Evolutionary conservation across 1,284 basidiomycete genomes (phyloP).

Genomic region (Sanghuangporus baumii): DNA sequence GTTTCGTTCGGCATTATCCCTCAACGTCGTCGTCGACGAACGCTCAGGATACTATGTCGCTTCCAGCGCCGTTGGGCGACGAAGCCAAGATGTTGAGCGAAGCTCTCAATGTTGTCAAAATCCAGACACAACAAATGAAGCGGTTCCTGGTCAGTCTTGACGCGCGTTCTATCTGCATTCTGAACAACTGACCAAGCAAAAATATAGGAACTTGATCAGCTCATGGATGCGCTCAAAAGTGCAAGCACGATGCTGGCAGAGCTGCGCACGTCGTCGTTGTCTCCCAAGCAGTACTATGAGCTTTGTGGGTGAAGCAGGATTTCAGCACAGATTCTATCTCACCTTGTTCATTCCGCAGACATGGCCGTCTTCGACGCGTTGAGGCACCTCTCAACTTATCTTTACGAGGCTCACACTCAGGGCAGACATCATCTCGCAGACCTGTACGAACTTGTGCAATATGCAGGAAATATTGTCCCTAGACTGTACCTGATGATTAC

Average conservation of each 20-base stretch:
- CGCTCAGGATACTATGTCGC: conserved; percentile 8
- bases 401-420: conserved; percentile 88
- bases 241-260: conserved; percentile 95
- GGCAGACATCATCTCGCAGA: conserved; percentile 91
- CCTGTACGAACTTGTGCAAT: conserved; percentile 96
- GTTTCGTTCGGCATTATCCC: not conserved
- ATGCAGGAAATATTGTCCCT: conserved; percentile 91
- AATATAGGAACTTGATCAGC: conserved; percentile 79
- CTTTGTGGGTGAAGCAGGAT: conserved; percentile 58
- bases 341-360: conserved; percentile 43
- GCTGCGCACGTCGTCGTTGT: conserved; percentile 83
- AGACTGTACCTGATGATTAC: conserved; percentile 97
- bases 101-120: conserved; percentile 82
- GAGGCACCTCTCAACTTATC: conserved; percentile 88
- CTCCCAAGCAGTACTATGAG: conserved; percentile 96
- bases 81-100: conserved; percentile 81
- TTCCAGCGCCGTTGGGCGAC: conserved; percentile 38
- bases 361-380: conserved; percentile 97
- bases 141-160: conserved; percentile 69
- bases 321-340: conserved; percentile 5
- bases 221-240: conserved; percentile 96
- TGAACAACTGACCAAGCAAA: not conserved
- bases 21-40: conserved; percentile 1
- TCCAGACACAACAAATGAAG: conserved; percentile 92
- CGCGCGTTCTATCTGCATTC: conserved; percentile 1